Evolutionary conservation across 345 rosid species (phyloP).

Genomic region (Erysimum cheiranthoides): DNA sequence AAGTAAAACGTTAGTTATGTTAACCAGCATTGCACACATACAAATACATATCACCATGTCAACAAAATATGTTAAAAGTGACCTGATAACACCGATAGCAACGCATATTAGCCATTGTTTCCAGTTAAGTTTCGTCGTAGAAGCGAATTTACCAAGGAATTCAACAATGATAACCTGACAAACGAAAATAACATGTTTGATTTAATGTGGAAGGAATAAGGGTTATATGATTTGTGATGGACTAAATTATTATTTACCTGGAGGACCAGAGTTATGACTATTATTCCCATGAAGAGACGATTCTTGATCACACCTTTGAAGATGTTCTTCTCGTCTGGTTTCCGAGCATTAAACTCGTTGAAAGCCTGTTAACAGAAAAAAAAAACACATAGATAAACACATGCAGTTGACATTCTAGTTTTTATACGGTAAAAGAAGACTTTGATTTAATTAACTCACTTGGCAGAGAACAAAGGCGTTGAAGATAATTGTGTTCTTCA

Average conservation of each 20-base stretch:
- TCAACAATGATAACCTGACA: constrained; percentile 74
- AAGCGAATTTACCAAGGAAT: constrained; percentile 82
- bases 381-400: background rate
- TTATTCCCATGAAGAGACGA: constrained; percentile 77
- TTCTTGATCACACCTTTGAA: constrained; percentile 75
- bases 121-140: constrained; percentile 80
- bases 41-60: background rate
- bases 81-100: constrained; percentile 75
- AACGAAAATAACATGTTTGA: background rate
- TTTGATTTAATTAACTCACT: constrained; percentile 53
- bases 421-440: background rate
- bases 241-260: constrained; percentile 58
- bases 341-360: constrained; percentile 94
- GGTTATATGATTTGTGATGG: constrained; percentile 1
- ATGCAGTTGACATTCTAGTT: background rate
- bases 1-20: background rate
- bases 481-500: constrained; percentile 86
- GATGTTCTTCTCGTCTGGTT: constrained; percentile 86
- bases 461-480: constrained; percentile 92
- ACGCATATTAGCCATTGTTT: constrained; percentile 70
- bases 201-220: background rate
- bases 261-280: constrained; percentile 72
- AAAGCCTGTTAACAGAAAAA: constrained; percentile 57
- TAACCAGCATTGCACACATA: constrained; percentile 6
- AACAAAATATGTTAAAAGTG: no score